Base-by-base conservation (phyloP, 768 basidiomycete species). In the Mycena belliarum region DNA sequence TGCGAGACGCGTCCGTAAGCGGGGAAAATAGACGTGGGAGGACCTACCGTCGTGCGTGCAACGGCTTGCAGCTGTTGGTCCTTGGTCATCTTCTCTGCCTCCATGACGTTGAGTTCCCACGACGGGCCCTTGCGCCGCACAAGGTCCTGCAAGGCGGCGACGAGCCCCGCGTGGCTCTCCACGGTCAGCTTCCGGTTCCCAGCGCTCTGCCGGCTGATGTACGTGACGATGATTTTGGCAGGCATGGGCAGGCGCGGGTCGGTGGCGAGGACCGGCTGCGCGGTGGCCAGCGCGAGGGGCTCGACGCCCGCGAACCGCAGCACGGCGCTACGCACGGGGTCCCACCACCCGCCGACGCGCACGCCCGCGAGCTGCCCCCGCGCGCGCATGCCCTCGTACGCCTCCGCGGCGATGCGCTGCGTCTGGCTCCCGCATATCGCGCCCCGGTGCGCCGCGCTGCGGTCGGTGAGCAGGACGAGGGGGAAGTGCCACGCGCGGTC, bases 401-500 rank as follows among this genome's bases (percentile, higher is more conserved):
- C 86, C 67, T 86, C 84, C 1, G 87, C 81, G 0, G 90, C 91
- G 0, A 83, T 91, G 18, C 92, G 78, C 64, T 91, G 88, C 6
- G 84, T 88, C 59, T 78, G 77, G 25, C 75, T 73, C 11, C 87
- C 88, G 56, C 89, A 90, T 4, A 81, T 68, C 5, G 70, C 58
- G 0, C 90, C 91, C 3, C 89, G 78, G 71, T 88, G 87, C 0
- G 91, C 80, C 0, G 92, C 93, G 38, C 86, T 88, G 21, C 93
- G 81, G 70, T 94, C 91, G 7, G 84, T 76, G 49, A 93, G 74
- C 9, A 94, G 75, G 4, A 88, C 77, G 7, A 81, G 76, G 7
- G 89, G 86, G 67, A 93, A 89, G 62, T 85, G 81, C 82, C 83
- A 93, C 4, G 85, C 89, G 11, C 80, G 79, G 43, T 65, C 28